These are phyloP conservation scores for Phialophora chinensis DNA, from an alignment of 2,329 filamentous ascomycete species.

Conservation along the genomic window DNA sequence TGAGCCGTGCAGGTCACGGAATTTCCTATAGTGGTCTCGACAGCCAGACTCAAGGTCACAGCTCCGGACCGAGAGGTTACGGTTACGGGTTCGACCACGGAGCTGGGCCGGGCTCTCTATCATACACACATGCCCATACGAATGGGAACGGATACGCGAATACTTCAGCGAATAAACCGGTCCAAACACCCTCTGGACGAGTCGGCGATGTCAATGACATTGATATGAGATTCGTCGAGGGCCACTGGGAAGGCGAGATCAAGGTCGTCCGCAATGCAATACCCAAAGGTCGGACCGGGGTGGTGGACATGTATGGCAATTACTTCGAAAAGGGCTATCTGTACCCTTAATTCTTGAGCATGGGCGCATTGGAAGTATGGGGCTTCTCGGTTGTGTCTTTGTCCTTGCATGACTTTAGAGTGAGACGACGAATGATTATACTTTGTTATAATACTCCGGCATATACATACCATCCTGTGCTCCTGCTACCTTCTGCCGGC, in stretches of 20 bases:
- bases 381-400: too few species aligned
- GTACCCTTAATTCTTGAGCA: conserved; percentile 50
- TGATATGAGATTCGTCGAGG: conserved; percentile 56
- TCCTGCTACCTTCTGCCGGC: too few species aligned
- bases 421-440: too few species aligned
- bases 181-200: conserved; percentile 21
- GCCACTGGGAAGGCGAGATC: conserved; percentile 65
- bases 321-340: conserved; percentile 60
- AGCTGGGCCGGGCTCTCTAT: conserved; percentile 22
- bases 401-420: too few species aligned
- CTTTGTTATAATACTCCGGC: too few species aligned
- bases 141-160: conserved; percentile 12
- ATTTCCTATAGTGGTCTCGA: conserved; percentile 8
- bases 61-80: conserved; percentile 28
- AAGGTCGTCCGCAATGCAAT: conserved; percentile 59
- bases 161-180: conserved; percentile 31
- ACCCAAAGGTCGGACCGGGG: conserved; percentile 47
- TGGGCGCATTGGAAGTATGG: not conserved
- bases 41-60: conserved; percentile 2
- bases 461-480: too few species aligned
- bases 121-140: conserved; percentile 1
- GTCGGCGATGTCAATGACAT: conserved; percentile 33
- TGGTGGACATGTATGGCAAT: conserved; percentile 61
- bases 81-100: conserved; percentile 34
- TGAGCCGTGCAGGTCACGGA: conserved; percentile 13